Percentiles rank a stretch among this genome's conserved stretches.
Conservation (phyloP, 2,329 filamentous ascomycete species). For the Aspergillus sp. region DNA sequence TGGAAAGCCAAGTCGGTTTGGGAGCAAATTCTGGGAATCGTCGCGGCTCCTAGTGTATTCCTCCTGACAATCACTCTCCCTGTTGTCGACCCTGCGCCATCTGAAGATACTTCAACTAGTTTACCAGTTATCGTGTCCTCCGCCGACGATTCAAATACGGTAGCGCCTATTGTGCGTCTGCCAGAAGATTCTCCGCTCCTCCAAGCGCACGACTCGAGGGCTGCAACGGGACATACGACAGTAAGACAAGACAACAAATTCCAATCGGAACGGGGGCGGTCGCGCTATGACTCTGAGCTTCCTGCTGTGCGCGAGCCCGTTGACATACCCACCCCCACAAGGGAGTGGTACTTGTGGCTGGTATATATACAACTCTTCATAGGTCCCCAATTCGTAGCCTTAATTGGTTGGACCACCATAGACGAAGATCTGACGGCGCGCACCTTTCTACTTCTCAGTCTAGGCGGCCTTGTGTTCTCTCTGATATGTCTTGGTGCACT, state of each 20-base stretch:
- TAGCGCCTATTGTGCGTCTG: slow-evolving; percentile 30
- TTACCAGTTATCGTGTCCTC: slow-evolving; percentile 27
- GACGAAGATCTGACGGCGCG: slow-evolving; percentile 55
- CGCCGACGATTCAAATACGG: slow-evolving; percentile 17
- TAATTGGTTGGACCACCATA: slow-evolving; percentile 64
- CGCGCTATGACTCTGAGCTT: slow-evolving; percentile 42
- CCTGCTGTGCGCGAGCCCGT: slow-evolving; percentile 28
- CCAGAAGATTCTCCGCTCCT: slow-evolving; percentile 39
- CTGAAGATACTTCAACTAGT: slow-evolving; percentile 50
- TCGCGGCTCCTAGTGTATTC: slow-evolving; percentile 88
- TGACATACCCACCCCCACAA: slow-evolving; percentile 28
- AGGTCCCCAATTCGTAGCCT: slow-evolving; percentile 77
- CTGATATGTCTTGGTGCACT: slow-evolving; percentile 66
- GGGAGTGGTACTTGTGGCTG: slow-evolving; percentile 88
- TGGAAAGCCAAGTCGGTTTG: slow-evolving; percentile 82
- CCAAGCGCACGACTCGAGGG: slow-evolving; percentile 19
- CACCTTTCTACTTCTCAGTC: slow-evolving; percentile 56
- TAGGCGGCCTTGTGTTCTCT: slow-evolving; percentile 69
- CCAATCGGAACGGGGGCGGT: slow-evolving; percentile 14
- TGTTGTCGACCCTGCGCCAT: slow-evolving; percentile 71
- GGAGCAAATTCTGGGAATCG: slow-evolving; percentile 76
- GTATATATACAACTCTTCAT: slow-evolving; percentile 81
- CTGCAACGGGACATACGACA: slow-evolving; percentile 8
- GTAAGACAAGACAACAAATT: slow-evolving; percentile 18
- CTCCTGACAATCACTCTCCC: slow-evolving; percentile 86